Evolutionary conservation across 441 rosid species (phyloP).

Genomic region (Bocquillonia castaneifolia): DNA sequence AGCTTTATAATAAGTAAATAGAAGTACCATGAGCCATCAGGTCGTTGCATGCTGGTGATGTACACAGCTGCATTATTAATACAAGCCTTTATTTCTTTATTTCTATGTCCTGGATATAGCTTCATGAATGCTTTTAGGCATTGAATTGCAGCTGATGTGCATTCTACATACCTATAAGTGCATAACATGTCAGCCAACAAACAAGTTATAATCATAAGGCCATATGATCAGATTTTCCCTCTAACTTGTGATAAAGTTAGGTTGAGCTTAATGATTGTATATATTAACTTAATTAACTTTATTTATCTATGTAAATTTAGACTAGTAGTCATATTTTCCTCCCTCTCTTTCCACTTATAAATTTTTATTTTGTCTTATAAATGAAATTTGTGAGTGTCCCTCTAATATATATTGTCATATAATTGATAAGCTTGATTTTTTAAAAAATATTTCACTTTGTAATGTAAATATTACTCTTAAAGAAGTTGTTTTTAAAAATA

Average conservation of each 20-base stretch:
- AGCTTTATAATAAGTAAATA: not conserved
- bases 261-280: no score
- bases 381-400: no score
- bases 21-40: constrained; percentile 70
- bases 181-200: not conserved
- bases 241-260: not conserved
- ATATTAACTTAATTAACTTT: no score
- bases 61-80: constrained; percentile 40
- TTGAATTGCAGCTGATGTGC: constrained; percentile 70
- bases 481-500: no score
- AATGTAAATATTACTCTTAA: no score
- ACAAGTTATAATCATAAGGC: not conserved
- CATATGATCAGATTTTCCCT: not conserved
- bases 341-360: no score
- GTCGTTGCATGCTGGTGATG: constrained; percentile 40
- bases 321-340: no score
- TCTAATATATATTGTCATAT: no score
- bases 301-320: no score
- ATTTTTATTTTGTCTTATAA: no score
- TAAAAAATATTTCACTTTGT: no score
- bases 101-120: constrained; percentile 30
- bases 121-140: constrained; percentile 37
- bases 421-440: no score
- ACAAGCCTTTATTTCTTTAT: constrained; percentile 37
- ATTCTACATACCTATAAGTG: constrained; percentile 53